Percentiles rank a stretch among this genome's conserved stretches.
Conservation (phyloP, 257 asterid genomes). For the Handroanthus guayacan region DNA sequence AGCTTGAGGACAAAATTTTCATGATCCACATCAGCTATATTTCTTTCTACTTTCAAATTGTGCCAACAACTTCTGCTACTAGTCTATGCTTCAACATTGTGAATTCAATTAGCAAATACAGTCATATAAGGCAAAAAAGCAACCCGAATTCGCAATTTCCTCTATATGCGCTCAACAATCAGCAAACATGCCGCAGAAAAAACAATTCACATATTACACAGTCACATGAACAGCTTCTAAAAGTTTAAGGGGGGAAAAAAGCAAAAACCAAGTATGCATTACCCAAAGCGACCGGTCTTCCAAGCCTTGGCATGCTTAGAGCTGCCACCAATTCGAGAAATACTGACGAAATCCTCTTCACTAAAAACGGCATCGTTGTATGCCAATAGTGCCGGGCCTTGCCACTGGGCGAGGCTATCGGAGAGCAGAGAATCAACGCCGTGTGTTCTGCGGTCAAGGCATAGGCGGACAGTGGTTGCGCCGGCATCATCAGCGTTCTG, state of each 20-base stretch:
- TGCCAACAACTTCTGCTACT: background rate
- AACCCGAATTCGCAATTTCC: constrained; percentile 4
- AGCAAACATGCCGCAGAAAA: background rate
- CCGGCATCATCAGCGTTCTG: constrained; percentile 99
- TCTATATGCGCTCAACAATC: constrained; percentile 9
- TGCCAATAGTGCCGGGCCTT: constrained; percentile 89
- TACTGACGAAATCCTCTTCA: constrained; percentile 91
- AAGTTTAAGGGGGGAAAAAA: background rate
- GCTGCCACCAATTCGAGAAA: constrained; percentile 96
- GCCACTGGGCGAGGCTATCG: constrained; percentile 79
- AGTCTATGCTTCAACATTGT: constrained; percentile 24
- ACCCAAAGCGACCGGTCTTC: constrained; percentile 99
- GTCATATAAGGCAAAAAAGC: background rate
- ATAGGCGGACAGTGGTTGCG: constrained; percentile 86
- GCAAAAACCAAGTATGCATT: constrained; percentile 26
- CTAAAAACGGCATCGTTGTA: constrained; percentile 88
- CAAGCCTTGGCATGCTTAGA: constrained; percentile 79
- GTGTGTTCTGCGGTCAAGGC: constrained; percentile 87
- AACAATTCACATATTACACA: background rate
- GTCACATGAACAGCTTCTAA: constrained; percentile 2
- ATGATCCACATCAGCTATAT: background rate
- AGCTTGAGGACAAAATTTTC: background rate
- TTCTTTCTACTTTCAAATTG: background rate
- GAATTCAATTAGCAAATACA: background rate
- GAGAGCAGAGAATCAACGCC: constrained; percentile 69